Evolutionary conservation across 306 rosid genomes (phyloP).

Genomic region (Phaseolus lunatus): DNA sequence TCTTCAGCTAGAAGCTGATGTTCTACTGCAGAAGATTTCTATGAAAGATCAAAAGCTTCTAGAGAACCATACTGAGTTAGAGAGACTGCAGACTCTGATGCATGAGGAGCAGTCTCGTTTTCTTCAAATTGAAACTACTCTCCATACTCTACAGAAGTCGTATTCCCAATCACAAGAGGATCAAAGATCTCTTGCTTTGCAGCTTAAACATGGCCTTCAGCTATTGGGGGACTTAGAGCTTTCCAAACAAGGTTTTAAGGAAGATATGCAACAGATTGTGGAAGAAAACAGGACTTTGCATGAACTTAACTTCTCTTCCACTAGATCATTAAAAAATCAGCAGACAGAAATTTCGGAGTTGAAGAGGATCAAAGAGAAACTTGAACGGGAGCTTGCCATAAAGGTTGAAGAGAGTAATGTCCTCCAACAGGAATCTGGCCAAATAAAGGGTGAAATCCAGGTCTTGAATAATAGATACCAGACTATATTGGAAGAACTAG

Average conservation of each 20-base stretch:
- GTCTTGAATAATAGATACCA: slow-evolving; percentile 68
- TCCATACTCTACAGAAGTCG: slow-evolving; percentile 70
- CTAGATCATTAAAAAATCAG: slow-evolving; percentile 58
- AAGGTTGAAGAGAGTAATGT: slow-evolving; percentile 74
- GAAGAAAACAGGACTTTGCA: slow-evolving; percentile 76
- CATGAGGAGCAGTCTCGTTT: slow-evolving; percentile 76
- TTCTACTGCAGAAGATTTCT: slow-evolving; percentile 73
- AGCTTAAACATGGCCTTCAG: slow-evolving; percentile 83
- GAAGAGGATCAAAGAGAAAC: slow-evolving; percentile 87
- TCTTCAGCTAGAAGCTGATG: slow-evolving; percentile 71
- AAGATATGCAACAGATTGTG: slow-evolving; percentile 69
- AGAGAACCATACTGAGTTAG: slow-evolving; percentile 72
- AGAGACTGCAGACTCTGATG: slow-evolving; percentile 75
- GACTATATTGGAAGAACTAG: slow-evolving; percentile 71
- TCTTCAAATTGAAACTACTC: slow-evolving; percentile 79
- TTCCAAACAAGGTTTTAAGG: slow-evolving; percentile 72
- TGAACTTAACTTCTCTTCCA: slow-evolving; percentile 63
- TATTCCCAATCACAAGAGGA: slow-evolving; percentile 86
- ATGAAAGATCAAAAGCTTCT: slow-evolving; percentile 78
- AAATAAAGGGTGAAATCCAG: slow-evolving; percentile 73
- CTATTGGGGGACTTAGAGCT: slow-evolving; percentile 77
- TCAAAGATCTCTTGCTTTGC: slow-evolving; percentile 81
- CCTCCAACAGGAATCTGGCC: slow-evolving; percentile 67
- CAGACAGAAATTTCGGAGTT: slow-evolving; percentile 75
- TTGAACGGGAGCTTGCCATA: slow-evolving; percentile 66